Base-by-base conservation (phyloP, 768 basidiomycete species). In the Sarcomyxa edulis region DNA sequence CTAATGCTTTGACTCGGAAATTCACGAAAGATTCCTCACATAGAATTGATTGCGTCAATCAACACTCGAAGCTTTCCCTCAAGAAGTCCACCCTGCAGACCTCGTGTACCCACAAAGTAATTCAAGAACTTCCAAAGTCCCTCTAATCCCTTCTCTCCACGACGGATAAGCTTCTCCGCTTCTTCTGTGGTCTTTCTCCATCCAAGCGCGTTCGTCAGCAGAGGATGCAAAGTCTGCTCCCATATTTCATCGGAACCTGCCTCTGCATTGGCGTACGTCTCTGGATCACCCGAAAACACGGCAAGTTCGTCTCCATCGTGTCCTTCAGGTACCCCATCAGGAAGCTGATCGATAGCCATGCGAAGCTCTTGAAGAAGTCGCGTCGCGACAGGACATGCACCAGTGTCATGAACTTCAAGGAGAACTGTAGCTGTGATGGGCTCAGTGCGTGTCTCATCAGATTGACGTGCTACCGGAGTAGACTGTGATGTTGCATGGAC, bases 1-100 rank as follows among this genome's bases (percentile, higher is more conserved):
- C 15, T 14, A 16, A 16, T 27, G 15, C 8, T 16, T n/a, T 20
- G 11, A 38, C 16, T 9, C 19, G 19, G 14, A 7, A 6, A 7
- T 29, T 26, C n/a, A n/a, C n/a, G n/a, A n/a, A n/a, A n/a, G n/a
- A n/a, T n/a, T n/a, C 35, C 43, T 43, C 32, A 47, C 49, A 43
- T 38, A 31, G 19, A 25, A 32, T 52, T 31, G 15, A 52, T 32
- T 6, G 32, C 51, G 16, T 42, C 32, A 12, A 54, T 43, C 7
- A 60, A 40, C 11, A 30, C 27, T 5, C 12, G 12, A n/a, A 60
- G 30, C 39, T 58, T 58, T 9, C 53, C 54, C 37, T 56, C 40
- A 42, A 60, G 54, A 19, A 58, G 33, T 6, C 35, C 50, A 15
- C 39, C 48, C 22, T 32, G 45, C 1, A 60, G 48, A 11, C 53